Evolutionary conservation across 2,329 filamentous ascomycete species (phyloP), one percentile per base, ranked within the genome.

Genomic region (Colletotrichum sp.): DNA sequence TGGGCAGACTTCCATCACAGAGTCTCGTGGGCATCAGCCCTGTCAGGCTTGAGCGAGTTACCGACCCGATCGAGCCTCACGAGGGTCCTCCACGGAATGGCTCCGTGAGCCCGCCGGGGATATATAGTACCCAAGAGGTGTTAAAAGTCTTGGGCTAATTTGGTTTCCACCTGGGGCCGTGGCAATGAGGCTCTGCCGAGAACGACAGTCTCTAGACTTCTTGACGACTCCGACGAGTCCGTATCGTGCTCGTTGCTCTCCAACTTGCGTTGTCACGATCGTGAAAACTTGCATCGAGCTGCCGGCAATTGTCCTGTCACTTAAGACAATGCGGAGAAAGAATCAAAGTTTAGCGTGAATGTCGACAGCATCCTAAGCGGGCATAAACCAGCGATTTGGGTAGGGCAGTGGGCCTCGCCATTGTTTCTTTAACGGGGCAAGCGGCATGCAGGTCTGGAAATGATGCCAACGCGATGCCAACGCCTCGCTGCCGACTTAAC

Each of bases 381-480:
- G 21, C 39, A 28, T 26, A 12, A 65, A 39, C 69, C 62, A 34
- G 34, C 21, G 16, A 39, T 44, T 39, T 65, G 69, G 60, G 60
- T 66, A 30, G 4, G 32, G 4, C 30, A 32, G 62, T 65, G 69
- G 69, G 69, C 49, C 69, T 66, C 18, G 9, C 15, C 44, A 32
- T 39, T 16, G 16, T 59, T 16, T 44, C 16, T n/a, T 26, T 18
- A 36, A 66, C 57, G 44, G 49, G 49, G 15, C 16, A 49, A 59
- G 34, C 39, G 44, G 69, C 60, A 72, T 44, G 60, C 62, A 72
- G 60, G 62, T 44, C 28, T 36, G 28, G 57, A 66, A 65, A 60
- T 66, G 49, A 72, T 72, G 69, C 69, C 69, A 72, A 72, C 62
- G 18, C 24, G 49, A 72, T 72, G 69, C 69, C 69, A 72, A 72